These are phyloP conservation scores for Vitis hybrid DNA, from an alignment of 177 flowering plant genomes.

Conservation along the genomic window DNA sequence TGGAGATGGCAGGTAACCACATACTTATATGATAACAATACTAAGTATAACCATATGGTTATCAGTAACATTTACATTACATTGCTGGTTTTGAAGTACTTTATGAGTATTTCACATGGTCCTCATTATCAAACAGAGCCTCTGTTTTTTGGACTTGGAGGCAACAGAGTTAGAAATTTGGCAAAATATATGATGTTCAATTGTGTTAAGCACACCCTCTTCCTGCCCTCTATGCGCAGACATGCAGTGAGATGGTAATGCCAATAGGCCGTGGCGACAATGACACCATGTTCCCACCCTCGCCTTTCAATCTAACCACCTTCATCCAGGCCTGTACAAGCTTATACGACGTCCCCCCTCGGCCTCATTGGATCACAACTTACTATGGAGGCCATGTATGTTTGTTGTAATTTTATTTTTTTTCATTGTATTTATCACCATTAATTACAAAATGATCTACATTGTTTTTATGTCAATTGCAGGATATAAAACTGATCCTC, in stretches of 20 bases:
- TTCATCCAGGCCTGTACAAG: conserved; percentile 15
- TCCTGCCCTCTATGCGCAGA: conserved; percentile 9
- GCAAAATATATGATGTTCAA: too few species aligned
- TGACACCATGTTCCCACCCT: conserved; percentile 27
- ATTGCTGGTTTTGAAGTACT: too few species aligned
- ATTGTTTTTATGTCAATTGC: not conserved
- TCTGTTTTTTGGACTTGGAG: too few species aligned
- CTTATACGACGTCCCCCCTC: conserved; percentile 22
- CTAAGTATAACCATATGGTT: too few species aligned
- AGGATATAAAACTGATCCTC: conserved; percentile 32
- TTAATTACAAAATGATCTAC: not conserved
- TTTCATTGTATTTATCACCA: not conserved
- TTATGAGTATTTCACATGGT: too few species aligned
- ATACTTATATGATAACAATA: not conserved
- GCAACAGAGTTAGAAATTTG: too few species aligned
- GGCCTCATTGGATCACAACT: conserved; percentile 37
- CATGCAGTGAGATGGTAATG: conserved; percentile 34
- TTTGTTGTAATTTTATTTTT: not conserved
- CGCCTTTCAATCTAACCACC: conserved; percentile 15
- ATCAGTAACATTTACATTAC: too few species aligned
- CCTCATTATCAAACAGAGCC: too few species aligned
- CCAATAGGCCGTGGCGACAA: conserved; percentile 21
- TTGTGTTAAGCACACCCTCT: too few species aligned
- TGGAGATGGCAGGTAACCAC: not conserved
- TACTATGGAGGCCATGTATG: conserved; percentile 38